These are phyloP conservation scores for Serendipita sp. DNA, from an alignment of 768 basidiomycete species.

Conservation along the genomic window DNA sequence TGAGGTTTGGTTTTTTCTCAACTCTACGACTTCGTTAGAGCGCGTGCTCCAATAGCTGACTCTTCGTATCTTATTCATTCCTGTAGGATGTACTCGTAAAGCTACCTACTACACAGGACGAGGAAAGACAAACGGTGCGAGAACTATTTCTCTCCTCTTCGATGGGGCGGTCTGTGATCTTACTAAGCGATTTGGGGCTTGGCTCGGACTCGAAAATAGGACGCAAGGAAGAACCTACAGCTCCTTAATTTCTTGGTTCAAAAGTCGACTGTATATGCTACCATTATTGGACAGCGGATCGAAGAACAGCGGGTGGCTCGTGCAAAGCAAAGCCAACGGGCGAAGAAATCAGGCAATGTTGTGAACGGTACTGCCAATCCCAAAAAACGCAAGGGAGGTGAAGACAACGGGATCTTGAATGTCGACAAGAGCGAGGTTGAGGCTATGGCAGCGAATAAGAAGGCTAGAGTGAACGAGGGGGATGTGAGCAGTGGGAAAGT, in stretches of 20 bases:
- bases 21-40: too few species aligned
- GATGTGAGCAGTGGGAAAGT: slow-evolving; percentile 7
- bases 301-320: slow-evolving; percentile 25
- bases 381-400: slow-evolving; percentile 19
- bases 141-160: not conserved
- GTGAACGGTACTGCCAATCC: slow-evolving; percentile 13
- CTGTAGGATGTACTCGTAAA: not conserved
- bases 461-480: not conserved
- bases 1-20: not conserved
- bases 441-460: slow-evolving; percentile 13
- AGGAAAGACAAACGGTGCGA: not conserved
- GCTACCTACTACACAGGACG: not conserved
- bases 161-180: not conserved
- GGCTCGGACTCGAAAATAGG: slow-evolving; percentile 21
- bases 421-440: slow-evolving; percentile 9
- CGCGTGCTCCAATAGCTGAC: not conserved
- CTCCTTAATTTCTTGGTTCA: slow-evolving; percentile 54
- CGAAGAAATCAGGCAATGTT: slow-evolving; percentile 10
- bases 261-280: slow-evolving; percentile 62
- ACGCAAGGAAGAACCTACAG: slow-evolving; percentile 32
- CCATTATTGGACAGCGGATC: slow-evolving; percentile 58
- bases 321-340: slow-evolving; percentile 10
- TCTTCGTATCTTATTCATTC: too few species aligned
- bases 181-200: not conserved
- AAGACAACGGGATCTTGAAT: slow-evolving; percentile 10